phyloP scores from a whole-genome alignment of 306 rosid species.

The Pueraria montana region DNA sequence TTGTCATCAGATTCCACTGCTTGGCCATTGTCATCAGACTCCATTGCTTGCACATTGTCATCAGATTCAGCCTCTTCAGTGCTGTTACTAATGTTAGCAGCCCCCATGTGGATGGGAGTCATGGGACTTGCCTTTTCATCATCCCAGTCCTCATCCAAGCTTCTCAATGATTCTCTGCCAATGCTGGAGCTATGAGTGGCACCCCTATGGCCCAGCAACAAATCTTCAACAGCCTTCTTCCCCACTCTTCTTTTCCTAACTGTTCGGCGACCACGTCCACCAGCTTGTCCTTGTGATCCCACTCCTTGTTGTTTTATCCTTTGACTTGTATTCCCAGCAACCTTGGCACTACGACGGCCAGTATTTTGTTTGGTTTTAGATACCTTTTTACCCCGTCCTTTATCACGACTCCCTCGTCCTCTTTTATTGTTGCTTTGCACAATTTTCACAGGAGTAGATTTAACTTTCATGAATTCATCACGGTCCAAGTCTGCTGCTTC shows the following conservation, averaged over 20 bases:
- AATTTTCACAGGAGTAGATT: constrained; percentile 56
- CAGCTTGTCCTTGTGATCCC: constrained; percentile 65
- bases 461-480: constrained; percentile 58
- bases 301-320: constrained; percentile 66
- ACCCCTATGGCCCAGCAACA: constrained; percentile 49
- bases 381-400: constrained; percentile 67
- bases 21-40: constrained; percentile 71
- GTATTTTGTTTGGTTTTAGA: constrained; percentile 58
- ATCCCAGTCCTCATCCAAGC: constrained; percentile 75
- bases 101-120: constrained; percentile 56
- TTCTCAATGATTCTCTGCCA: constrained; percentile 69
- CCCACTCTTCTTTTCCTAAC: constrained; percentile 81
- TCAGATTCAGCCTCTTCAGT: constrained; percentile 65
- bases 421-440: constrained; percentile 66
- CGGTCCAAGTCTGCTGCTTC: constrained; percentile 57
- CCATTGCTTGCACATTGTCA: constrained; percentile 72
- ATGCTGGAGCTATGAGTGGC: constrained; percentile 58
- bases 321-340: constrained; percentile 53
- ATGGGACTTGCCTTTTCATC: constrained; percentile 61
- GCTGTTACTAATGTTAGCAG: constrained; percentile 60
- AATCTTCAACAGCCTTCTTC: constrained; percentile 70
- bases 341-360: constrained; percentile 53
- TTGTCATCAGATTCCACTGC: constrained; percentile 74
- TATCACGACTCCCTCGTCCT: constrained; percentile 68
- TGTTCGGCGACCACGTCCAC: constrained; percentile 89